Conservation (phyloP, 2,329 filamentous ascomycete genomes). For the Aureobasidium sp. region DNA sequence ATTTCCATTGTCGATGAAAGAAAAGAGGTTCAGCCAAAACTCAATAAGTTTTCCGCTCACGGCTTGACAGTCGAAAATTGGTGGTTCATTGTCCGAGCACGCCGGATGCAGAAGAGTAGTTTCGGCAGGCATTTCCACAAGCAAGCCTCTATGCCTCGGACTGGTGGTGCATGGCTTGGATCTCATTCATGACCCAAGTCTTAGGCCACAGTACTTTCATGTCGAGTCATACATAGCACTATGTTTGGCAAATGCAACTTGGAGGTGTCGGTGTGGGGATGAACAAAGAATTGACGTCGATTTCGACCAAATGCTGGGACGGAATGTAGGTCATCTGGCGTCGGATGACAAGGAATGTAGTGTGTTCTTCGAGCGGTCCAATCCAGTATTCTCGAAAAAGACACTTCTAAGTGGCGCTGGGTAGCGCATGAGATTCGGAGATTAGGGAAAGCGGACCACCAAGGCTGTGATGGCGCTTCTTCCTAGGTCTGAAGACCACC, state of each 20-base stretch:
- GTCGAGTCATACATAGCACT: neutral
- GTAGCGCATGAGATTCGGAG: no score
- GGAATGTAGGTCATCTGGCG: neutral
- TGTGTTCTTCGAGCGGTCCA: neutral
- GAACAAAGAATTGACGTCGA: neutral
- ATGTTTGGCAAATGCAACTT: neutral
- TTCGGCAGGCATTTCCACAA: conserved; percentile 1
- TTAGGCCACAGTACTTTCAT: neutral
- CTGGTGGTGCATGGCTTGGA: neutral
- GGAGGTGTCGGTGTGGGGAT: neutral
- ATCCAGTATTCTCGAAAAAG: neutral
- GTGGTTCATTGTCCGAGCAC: conserved; percentile 1
- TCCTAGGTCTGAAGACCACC: neutral
- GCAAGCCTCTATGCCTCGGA: neutral
- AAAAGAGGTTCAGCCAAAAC: neutral
- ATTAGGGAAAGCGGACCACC: no score
- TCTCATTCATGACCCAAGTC: neutral
- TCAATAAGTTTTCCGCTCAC: conserved; percentile 3
- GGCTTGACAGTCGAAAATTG: neutral
- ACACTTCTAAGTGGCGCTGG: no score
- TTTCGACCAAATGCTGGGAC: neutral
- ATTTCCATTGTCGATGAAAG: neutral
- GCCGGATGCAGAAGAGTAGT: neutral
- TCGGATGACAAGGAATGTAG: neutral
- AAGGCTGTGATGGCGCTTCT: no score